phyloP scores from a whole-genome alignment of 2,329 filamentous ascomycete genomes.

The Ceratocystis ficicola region DNA sequence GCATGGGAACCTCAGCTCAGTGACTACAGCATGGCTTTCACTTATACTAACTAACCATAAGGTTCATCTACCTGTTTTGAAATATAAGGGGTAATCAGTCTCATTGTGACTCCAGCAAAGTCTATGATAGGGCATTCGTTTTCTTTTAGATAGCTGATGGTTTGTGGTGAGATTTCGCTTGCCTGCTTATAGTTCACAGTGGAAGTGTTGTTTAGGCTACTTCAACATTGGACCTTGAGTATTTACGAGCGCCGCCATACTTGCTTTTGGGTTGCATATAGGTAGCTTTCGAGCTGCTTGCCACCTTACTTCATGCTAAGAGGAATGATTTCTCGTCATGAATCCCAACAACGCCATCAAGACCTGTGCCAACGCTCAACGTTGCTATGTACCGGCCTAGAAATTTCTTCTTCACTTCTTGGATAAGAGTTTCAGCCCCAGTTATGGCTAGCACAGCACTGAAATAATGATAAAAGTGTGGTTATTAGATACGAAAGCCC shows the following conservation, averaged over 20 bases:
- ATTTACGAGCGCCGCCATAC: conserved; percentile 24
- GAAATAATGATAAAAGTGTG: neutral
- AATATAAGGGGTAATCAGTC: no score
- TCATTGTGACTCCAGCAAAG: no score
- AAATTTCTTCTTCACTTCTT: conserved; percentile 26
- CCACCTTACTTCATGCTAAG: neutral
- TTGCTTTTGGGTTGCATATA: conserved; percentile 14
- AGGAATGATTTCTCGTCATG: conserved; percentile 13
- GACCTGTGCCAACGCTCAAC: conserved; percentile 27
- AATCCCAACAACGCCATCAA: conserved; percentile 24
- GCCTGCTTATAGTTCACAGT: conserved; percentile 26
- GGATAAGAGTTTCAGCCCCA: conserved; percentile 24
- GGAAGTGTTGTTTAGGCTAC: conserved; percentile 25
- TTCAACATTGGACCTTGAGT: conserved; percentile 27
- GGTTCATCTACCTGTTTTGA: no score
- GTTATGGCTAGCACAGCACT: neutral
- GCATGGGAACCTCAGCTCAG: neutral
- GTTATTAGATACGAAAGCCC: neutral
- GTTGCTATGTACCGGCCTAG: conserved; percentile 22
- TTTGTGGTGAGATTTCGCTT: conserved; percentile 25
- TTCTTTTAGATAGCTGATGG: conserved; percentile 23
- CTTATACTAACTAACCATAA: neutral
- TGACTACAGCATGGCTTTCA: neutral
- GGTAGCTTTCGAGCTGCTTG: neutral
- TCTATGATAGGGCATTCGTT: no score